A percentile compares a stretch with the other conserved stretches of the same genome.
phyloP scores from a whole-genome alignment of 352 stramenopile genomes.

The Thalassiosira oceanica region DNA sequence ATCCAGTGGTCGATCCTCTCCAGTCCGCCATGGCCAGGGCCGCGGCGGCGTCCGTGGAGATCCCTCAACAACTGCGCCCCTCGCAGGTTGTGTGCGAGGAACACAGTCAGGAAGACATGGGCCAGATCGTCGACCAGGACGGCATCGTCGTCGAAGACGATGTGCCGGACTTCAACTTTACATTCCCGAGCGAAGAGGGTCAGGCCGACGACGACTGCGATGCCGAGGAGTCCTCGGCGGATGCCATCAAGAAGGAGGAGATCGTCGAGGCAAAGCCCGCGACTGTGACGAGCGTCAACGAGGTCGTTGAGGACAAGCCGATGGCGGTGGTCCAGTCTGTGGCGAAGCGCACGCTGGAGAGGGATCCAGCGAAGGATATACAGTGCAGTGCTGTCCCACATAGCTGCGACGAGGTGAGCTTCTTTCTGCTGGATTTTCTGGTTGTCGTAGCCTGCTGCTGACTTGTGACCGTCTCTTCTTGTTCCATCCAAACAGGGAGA shows the following conservation, averaged over 20 bases:
- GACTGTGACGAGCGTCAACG: not conserved
- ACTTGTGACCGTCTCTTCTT: not conserved
- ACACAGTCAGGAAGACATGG: too few relatives aligned
- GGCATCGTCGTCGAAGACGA: not conserved
- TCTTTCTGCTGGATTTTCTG: not conserved
- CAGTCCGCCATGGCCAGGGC: conserved; percentile 1
- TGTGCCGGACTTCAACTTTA: conserved; percentile 20
- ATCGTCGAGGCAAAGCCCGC: too few relatives aligned
- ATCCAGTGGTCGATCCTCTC: not conserved
- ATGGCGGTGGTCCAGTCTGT: too few relatives aligned
- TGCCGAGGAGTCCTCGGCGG: not conserved
- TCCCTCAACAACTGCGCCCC: too few relatives aligned
- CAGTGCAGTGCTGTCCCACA: too few relatives aligned
- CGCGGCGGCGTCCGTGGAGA: not conserved
- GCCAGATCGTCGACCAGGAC: too few relatives aligned
- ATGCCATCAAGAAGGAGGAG: not conserved
- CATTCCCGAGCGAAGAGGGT: too few relatives aligned
- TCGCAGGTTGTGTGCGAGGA: too few relatives aligned
- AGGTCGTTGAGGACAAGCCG: not conserved
- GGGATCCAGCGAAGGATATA: too few relatives aligned
- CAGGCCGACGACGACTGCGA: too few relatives aligned
- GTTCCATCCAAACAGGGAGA: conserved; percentile 3
- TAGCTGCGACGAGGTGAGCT: too few relatives aligned
- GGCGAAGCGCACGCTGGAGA: too few relatives aligned
- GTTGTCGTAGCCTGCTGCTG: not conserved